phyloP scores from a whole-genome alignment of 1,284 basidiomycete genomes.

The Apiotrichum laibachii region DNA sequence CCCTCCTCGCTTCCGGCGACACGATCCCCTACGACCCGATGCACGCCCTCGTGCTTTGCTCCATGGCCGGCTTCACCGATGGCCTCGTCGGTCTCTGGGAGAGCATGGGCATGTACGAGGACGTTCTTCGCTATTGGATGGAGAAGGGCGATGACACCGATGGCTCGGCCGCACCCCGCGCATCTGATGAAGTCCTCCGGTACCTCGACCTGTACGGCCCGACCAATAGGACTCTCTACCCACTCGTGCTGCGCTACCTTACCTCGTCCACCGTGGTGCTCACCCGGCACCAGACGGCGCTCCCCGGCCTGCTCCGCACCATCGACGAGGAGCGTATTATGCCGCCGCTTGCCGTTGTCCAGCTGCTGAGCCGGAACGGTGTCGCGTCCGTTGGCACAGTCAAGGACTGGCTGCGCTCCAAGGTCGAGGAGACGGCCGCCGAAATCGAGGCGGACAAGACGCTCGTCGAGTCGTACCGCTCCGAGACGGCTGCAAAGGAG shows the following conservation, averaged over 20 bases:
- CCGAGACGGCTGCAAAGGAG: slow-evolving; percentile 76
- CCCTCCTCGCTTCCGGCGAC: slow-evolving; percentile 59
- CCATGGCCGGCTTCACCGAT: slow-evolving; percentile 72
- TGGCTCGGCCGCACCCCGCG: not conserved
- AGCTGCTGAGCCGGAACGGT: slow-evolving; percentile 78
- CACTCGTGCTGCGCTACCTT: slow-evolving; percentile 83
- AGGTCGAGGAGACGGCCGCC: slow-evolving; percentile 68
- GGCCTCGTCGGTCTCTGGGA: slow-evolving; percentile 91
- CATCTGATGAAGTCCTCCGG: slow-evolving; percentile 64
- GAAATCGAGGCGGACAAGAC: slow-evolving; percentile 79
- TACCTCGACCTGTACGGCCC: slow-evolving; percentile 73
- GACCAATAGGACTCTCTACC: slow-evolving; percentile 72
- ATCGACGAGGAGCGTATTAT: slow-evolving; percentile 79
- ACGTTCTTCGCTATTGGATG: slow-evolving; percentile 89
- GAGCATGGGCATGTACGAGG: slow-evolving; percentile 91
- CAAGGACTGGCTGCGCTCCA: slow-evolving; percentile 78
- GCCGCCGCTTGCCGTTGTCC: slow-evolving; percentile 82
- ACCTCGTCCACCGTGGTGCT: slow-evolving; percentile 73
- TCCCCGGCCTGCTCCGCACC: slow-evolving; percentile 67
- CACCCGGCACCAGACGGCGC: slow-evolving; percentile 65
- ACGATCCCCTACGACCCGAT: slow-evolving; percentile 77
- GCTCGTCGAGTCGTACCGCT: slow-evolving; percentile 78
- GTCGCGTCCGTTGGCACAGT: slow-evolving; percentile 86
- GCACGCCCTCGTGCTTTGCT: slow-evolving; percentile 90
- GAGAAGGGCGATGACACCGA: slow-evolving; percentile 54